Percentiles rank a stretch among this genome's conserved stretches.
Conservation (phyloP, 495 filamentous ascomycete genomes). For the Wilcoxina mikolae region DNA sequence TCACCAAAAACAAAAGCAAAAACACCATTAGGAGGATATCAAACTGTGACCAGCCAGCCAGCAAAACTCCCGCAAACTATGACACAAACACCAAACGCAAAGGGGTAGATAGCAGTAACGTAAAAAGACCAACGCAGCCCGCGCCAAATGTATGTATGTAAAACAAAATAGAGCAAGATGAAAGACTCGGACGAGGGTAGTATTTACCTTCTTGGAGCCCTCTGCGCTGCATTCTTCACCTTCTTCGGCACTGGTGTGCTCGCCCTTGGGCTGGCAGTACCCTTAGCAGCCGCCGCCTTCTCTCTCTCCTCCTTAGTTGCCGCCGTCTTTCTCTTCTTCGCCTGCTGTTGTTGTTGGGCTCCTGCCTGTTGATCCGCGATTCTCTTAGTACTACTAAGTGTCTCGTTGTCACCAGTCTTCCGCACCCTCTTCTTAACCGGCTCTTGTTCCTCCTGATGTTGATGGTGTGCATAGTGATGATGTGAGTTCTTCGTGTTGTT, state of each 20-base stretch:
- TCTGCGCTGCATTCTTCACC: conserved; percentile 2
- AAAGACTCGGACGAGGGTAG: conserved; percentile 4
- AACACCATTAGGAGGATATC: conserved; percentile 11
- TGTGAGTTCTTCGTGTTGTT: conserved; percentile 9
- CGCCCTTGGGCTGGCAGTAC: conserved; percentile 18
- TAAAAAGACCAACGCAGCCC: conserved; percentile 1
- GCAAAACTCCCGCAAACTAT: conserved; percentile 4
- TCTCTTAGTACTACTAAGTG: conserved; percentile 12
- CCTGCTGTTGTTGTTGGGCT: conserved; percentile 15
- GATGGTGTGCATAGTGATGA: conserved; percentile 8
- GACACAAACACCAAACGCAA: conserved; percentile 1
- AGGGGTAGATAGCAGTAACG: conserved; percentile 2
- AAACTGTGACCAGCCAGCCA: conserved; percentile 5
- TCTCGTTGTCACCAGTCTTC: conserved; percentile 6
- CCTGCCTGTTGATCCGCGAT: conserved; percentile 25
- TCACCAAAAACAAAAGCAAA: conserved; percentile 5
- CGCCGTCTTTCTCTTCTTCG: conserved; percentile 20
- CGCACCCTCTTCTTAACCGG: conserved; percentile 1
- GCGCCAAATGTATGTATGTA: background rate
- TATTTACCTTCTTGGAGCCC: conserved; percentile 5
- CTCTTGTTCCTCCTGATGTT: conserved; percentile 1
- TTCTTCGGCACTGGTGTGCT: conserved; percentile 20
- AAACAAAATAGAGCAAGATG: conserved; percentile 9
- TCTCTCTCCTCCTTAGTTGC: conserved; percentile 22
- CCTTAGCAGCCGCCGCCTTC: conserved; percentile 12